phyloP scores from a whole-genome alignment of 176 grass and related monocot genomes.

The Triticum urartu region DNA sequence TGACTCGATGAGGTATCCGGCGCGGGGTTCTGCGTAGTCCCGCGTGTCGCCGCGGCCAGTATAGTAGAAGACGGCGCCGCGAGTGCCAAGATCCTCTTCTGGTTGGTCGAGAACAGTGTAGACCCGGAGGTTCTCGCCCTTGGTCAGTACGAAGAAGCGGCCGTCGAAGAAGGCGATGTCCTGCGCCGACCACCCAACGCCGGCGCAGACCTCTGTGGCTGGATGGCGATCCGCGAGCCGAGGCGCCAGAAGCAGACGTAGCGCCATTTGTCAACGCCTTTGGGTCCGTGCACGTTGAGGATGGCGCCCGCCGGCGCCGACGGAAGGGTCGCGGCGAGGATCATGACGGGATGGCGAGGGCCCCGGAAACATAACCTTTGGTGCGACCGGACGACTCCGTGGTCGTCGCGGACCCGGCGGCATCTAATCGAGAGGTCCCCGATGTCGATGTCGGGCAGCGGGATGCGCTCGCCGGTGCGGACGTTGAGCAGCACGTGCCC shows the following conservation, averaged over 20 bases:
- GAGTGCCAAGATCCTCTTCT: no score
- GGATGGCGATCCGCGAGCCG: neutral
- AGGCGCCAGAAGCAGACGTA: neutral
- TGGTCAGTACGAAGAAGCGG: constrained; percentile 1
- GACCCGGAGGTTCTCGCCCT: neutral
- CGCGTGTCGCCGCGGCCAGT: neutral
- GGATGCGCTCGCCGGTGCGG: constrained; percentile 7
- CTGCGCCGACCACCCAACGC: neutral
- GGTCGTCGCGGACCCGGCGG: neutral
- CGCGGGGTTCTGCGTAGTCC: neutral
- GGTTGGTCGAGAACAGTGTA: neutral
- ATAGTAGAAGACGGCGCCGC: neutral
- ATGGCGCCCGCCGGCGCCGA: neutral
- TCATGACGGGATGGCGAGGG: neutral
- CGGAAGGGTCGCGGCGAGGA: neutral
- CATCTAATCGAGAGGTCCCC: neutral
- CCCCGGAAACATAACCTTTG: neutral
- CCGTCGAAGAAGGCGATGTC: neutral
- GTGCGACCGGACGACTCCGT: neutral
- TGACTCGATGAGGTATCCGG: neutral
- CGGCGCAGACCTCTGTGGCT: neutral
- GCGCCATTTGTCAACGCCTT: neutral
- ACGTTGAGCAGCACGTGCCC: neutral
- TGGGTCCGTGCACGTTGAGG: neutral
- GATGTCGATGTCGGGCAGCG: neutral